These are phyloP conservation scores for Geranomyces michiganensis DNA, from an alignment of 192 early-diverging fungal species.

Conservation along the genomic window DNA sequence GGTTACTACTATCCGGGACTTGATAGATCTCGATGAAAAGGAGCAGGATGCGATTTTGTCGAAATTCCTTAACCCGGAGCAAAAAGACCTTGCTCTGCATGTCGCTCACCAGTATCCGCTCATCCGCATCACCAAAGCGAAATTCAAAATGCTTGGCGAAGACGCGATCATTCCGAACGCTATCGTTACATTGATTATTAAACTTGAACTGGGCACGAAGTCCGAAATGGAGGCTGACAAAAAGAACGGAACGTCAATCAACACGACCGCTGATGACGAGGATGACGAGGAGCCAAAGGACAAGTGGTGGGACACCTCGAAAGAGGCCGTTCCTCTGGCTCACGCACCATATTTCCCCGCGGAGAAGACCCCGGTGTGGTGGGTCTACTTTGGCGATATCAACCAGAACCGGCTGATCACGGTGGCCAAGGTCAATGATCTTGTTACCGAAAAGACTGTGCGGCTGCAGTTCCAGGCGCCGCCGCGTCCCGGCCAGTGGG, in stretches of 20 bases:
- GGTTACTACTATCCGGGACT: slow-evolving; percentile 66
- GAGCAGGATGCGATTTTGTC: slow-evolving; percentile 18
- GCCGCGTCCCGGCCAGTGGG: slow-evolving; percentile 78
- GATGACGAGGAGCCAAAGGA: slow-evolving; percentile 38
- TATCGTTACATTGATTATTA: slow-evolving; percentile 52
- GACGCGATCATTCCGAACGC: slow-evolving; percentile 49
- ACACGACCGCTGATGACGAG: background rate
- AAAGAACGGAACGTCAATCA: background rate
- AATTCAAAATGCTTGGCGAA: slow-evolving; percentile 69
- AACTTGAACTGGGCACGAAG: slow-evolving; percentile 35
- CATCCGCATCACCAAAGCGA: slow-evolving; percentile 72
- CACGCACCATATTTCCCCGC: slow-evolving; percentile 73
- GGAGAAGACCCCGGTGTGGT: slow-evolving; percentile 83
- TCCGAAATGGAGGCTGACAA: slow-evolving; percentile 34
- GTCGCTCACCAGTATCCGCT: slow-evolving; percentile 82
- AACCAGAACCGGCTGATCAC: slow-evolving; percentile 80
- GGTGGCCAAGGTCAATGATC: slow-evolving; percentile 70
- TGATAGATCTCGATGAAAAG: slow-evolving; percentile 65
- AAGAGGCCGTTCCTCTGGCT: slow-evolving; percentile 36
- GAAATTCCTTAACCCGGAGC: slow-evolving; percentile 51
- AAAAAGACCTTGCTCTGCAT: slow-evolving; percentile 70
- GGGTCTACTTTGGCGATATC: slow-evolving; percentile 86
- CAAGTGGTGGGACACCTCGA: slow-evolving; percentile 39
- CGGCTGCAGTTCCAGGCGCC: slow-evolving; percentile 94
- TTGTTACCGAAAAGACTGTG: slow-evolving; percentile 49